phyloP scores from a whole-genome alignment of 805 yeast genomes.

The Dipodascus geniculatus region DNA sequence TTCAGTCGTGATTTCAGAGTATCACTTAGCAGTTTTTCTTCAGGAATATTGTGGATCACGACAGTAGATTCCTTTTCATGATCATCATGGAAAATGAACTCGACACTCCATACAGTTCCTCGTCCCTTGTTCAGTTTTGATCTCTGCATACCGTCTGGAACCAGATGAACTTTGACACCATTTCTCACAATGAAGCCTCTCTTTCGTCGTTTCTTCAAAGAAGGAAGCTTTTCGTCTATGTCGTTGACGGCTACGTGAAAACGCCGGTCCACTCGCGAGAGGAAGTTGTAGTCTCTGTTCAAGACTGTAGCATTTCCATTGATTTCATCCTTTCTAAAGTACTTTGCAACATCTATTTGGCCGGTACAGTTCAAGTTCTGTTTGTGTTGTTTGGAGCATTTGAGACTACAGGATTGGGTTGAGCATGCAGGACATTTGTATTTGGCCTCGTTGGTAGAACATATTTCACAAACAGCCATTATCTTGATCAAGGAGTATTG shows the following conservation, averaged over 20 bases:
- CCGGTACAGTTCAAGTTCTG: slow-evolving; percentile 54
- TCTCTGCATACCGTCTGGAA: slow-evolving; percentile 70
- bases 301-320: slow-evolving; percentile 33
- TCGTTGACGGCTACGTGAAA: slow-evolving; percentile 42
- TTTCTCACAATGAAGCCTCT: slow-evolving; percentile 30
- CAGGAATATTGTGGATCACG: not conserved
- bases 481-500: not conserved
- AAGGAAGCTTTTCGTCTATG: slow-evolving; percentile 24
- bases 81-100: slow-evolving; percentile 42
- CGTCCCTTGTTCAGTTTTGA: slow-evolving; percentile 44
- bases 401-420: slow-evolving; percentile 52
- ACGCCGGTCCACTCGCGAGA: slow-evolving; percentile 46
- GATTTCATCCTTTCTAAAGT: slow-evolving; percentile 39
- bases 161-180: slow-evolving; percentile 50
- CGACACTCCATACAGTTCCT: slow-evolving; percentile 67
- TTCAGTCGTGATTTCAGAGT: slow-evolving; percentile 11
- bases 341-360: slow-evolving; percentile 44
- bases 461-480: slow-evolving; percentile 33
- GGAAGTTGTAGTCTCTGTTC: slow-evolving; percentile 75
- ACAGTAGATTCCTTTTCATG: slow-evolving; percentile 8
- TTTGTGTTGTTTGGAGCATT: slow-evolving; percentile 66
- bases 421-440: slow-evolving; percentile 78
- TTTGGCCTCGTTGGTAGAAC: slow-evolving; percentile 34
- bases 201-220: slow-evolving; percentile 2
- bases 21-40: slow-evolving; percentile 9